A percentile compares a stretch with the other conserved stretches of the same genome.
Conservation (phyloP, 768 basidiomycete species). For the Macrolepiota dolichaula region DNA sequence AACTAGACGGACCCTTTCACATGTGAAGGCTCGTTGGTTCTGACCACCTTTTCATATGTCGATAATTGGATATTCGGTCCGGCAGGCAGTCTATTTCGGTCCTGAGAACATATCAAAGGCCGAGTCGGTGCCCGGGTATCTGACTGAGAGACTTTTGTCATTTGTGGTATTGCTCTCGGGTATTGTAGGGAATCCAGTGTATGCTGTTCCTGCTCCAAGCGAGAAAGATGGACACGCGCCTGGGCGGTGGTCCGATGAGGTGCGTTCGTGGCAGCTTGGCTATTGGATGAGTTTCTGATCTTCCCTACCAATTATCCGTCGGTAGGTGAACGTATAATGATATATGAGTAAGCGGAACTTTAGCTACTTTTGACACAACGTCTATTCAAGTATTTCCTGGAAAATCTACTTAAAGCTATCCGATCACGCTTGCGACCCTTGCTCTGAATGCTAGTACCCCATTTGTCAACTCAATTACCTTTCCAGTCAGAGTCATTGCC, state of each 20-base stretch:
- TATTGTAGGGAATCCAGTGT: not conserved
- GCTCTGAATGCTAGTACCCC: not conserved
- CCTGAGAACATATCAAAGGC: not conserved
- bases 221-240: not conserved
- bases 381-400: not conserved
- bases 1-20: not conserved
- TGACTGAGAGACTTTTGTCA: not conserved
- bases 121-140: not conserved
- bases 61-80: not conserved
- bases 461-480: not conserved
- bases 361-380: not conserved
- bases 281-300: not conserved
- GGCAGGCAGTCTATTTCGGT: not conserved
- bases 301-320: not conserved
- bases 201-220: not conserved
- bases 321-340: not conserved
- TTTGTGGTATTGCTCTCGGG: not conserved
- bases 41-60: not conserved
- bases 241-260: not conserved
- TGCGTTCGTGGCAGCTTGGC: not conserved
- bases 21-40: not conserved
- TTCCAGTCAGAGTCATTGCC: not conserved
- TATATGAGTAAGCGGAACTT: not conserved
- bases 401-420: not conserved
- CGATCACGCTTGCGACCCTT: not conserved